Evolutionary conservation across 2,329 filamentous ascomycete genomes (phyloP), one percentile per base, ranked within the genome.

Genomic region (Talaromyces sp.): DNA sequence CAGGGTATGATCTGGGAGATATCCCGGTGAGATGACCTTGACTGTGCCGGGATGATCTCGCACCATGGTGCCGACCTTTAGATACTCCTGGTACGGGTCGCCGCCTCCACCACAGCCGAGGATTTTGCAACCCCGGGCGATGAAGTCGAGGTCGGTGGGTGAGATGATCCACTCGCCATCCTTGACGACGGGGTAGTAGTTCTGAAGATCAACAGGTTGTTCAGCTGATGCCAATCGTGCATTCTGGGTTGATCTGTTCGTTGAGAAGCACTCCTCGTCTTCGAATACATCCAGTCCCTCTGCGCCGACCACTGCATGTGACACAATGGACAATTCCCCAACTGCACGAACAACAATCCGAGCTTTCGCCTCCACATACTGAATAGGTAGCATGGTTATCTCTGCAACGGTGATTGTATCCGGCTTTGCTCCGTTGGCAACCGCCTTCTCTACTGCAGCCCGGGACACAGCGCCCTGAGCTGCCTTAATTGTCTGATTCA

Each of bases 281-380:
- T 45, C 41, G 21, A 28, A 11, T 13, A 45, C 21, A 45, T 45
- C 41, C 4, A 13, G 6, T 13, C 9, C 15, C 21, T 25, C 10
- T 28, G 28, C 22, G 19, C 11, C 21, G 2, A 3, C 28, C n/a
- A 25, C 41, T 45, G 7, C 41, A 7, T 45, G 41, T 13, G 22
- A 21, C n/a, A 45, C 41, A n/a, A 45, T n/a, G 19, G 82, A 81
- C 53, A 83, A 82, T 50, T 84, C 80, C 7, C 84, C 84, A 0
- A 81, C 83, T 1, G 84, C 83, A 53, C 81, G 76, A 9, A 85
- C 79, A 15, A 86, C 73, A 58, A 76, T 73, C 2, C 75, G 68
- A 2, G 73, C 69, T 79, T 84, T 55, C 71, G 79, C 37, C 35
- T 53, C 45, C 71, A 80, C 71, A 78, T 85, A 73, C 60, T 80